phyloP scores from a whole-genome alignment of 768 basidiomycete species.

The Podaxis carcinomalis region DNA sequence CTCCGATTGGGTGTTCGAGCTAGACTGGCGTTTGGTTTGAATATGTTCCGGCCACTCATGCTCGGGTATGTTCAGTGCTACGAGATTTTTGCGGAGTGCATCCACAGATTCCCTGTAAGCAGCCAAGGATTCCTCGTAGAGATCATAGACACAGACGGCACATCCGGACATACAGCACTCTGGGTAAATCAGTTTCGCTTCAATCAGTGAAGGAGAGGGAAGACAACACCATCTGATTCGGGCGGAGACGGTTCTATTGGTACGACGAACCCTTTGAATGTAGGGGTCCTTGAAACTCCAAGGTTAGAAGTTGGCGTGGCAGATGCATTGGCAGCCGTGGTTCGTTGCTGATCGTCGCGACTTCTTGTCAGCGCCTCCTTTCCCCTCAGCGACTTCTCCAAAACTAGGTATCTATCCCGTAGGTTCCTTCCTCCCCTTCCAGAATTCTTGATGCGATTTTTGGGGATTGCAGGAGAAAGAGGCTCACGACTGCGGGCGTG shows the following conservation, averaged over 20 bases:
- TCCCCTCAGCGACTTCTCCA: slow-evolving; percentile 10
- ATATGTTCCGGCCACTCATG: slow-evolving; percentile 63
- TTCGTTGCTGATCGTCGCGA: neutral
- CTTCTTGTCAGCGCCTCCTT: slow-evolving; percentile 8
- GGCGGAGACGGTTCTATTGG: slow-evolving; percentile 62
- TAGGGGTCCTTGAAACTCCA: slow-evolving; percentile 12
- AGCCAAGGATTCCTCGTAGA: slow-evolving; percentile 72
- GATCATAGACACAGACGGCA: slow-evolving; percentile 86
- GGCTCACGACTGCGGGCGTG: neutral
- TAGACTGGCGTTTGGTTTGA: slow-evolving; percentile 16
- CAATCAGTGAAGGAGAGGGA: neutral
- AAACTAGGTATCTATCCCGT: neutral
- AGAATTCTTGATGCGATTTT: neutral
- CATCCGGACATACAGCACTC: slow-evolving; percentile 97
- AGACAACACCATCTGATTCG: slow-evolving; percentile 55
- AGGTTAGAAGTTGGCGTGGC: neutral
- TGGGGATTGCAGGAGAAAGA: neutral
- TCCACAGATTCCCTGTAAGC: slow-evolving; percentile 55
- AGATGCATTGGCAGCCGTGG: neutral
- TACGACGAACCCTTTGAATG: slow-evolving; percentile 52
- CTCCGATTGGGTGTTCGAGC: slow-evolving; percentile 8
- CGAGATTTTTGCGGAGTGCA: slow-evolving; percentile 47
- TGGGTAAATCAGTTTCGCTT: slow-evolving; percentile 22
- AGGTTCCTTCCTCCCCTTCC: slow-evolving; percentile 8
- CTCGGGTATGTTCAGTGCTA: slow-evolving; percentile 43